A percentile compares a stretch with the other conserved stretches of the same genome.
These are phyloP conservation scores for Cantharellus cinnabarinus DNA, from an alignment of 768 basidiomycete genomes.

Conservation along the genomic window DNA sequence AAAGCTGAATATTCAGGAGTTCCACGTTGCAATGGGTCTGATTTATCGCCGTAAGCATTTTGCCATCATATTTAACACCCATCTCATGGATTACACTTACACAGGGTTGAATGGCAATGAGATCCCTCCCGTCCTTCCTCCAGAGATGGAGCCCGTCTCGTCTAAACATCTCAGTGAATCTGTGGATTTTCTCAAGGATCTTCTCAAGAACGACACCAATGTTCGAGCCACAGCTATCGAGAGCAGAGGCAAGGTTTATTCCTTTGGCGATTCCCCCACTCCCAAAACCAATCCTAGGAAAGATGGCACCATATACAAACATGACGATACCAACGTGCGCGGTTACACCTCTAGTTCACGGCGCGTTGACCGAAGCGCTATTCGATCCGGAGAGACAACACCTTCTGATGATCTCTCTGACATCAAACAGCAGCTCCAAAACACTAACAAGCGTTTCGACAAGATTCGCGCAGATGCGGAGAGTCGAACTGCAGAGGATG, in stretches of 20 bases:
- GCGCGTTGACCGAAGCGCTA: slow-evolving; percentile 66
- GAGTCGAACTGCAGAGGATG: slow-evolving; percentile 54
- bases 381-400: slow-evolving; percentile 51
- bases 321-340: slow-evolving; percentile 39
- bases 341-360: slow-evolving; percentile 67
- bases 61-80: background rate
- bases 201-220: slow-evolving; percentile 64
- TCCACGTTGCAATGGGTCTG: slow-evolving; percentile 95
- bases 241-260: slow-evolving; percentile 31
- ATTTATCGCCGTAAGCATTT: slow-evolving; percentile 74
- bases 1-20: slow-evolving; percentile 86
- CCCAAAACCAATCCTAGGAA: slow-evolving; percentile 38
- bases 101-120: slow-evolving; percentile 81
- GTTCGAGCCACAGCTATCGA: slow-evolving; percentile 34
- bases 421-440: slow-evolving; percentile 64
- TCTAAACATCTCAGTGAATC: slow-evolving; percentile 73
- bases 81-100: background rate
- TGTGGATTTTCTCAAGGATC: slow-evolving; percentile 71
- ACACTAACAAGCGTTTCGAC: slow-evolving; percentile 65
- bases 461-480: slow-evolving; percentile 43
- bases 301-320: slow-evolving; percentile 87
- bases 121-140: slow-evolving; percentile 69
- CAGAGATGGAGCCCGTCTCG: slow-evolving; percentile 83
- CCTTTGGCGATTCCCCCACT: slow-evolving; percentile 30
- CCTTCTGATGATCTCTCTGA: slow-evolving; percentile 56